These are phyloP conservation scores for Neoascochyta sp. DNA, from an alignment of 2,329 filamentous ascomycete species.

Conservation along the genomic window DNA sequence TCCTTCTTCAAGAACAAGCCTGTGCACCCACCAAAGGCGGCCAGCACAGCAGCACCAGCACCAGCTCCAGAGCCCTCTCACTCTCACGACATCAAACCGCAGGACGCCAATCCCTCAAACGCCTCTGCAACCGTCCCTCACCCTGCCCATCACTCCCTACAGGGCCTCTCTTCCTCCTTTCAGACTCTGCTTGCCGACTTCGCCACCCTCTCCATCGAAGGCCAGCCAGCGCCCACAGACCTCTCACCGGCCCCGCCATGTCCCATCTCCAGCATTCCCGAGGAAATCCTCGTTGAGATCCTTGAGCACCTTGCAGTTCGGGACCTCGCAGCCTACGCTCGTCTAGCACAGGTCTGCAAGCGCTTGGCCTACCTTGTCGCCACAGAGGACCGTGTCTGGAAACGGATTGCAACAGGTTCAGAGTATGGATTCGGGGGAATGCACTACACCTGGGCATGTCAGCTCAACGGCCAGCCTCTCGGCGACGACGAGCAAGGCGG, in stretches of 20 bases:
- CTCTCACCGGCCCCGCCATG: conserved; percentile 72
- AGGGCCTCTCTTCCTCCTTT: conserved; percentile 54
- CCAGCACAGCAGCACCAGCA: conserved; percentile 4
- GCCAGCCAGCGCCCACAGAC: conserved; percentile 65
- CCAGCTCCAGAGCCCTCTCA: conserved; percentile 32
- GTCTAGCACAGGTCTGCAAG: conserved; percentile 78
- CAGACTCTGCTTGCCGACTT: conserved; percentile 74
- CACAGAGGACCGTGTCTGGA: conserved; percentile 85
- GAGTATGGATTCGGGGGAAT: conserved; percentile 79
- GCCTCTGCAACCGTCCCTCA: conserved; percentile 51
- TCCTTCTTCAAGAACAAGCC: conserved; percentile 45
- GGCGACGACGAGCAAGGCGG: conserved; percentile 35
- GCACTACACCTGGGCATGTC: conserved; percentile 72
- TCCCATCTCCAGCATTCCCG: conserved; percentile 71
- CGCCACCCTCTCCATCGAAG: conserved; percentile 64
- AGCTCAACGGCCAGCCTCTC: conserved; percentile 50
- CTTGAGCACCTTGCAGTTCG: conserved; percentile 65
- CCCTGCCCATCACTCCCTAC: conserved; percentile 56
- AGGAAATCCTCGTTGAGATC: conserved; percentile 81
- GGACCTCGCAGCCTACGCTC: conserved; percentile 74
- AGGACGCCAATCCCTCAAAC: conserved; percentile 46
- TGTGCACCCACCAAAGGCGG: conserved; percentile 8
- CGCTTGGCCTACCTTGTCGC: conserved; percentile 78
- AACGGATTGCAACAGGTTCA: conserved; percentile 63
- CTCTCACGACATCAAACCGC: too few relatives aligned